Base-by-base conservation (phyloP, 2,329 filamentous ascomycete genomes). In the Albophoma yamanashiensis region DNA sequence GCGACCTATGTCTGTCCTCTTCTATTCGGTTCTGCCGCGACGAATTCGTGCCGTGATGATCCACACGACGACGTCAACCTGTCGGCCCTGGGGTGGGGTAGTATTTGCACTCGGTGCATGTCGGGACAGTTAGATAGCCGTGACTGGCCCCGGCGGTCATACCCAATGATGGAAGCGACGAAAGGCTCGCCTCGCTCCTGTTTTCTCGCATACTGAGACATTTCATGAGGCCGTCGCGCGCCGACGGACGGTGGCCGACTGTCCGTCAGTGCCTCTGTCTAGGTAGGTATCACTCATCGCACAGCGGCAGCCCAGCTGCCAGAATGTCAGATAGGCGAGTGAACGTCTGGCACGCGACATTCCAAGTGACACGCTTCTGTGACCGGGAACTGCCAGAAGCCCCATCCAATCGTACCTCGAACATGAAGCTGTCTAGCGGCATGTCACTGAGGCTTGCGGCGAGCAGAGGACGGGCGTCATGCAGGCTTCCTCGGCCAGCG, bases 81-180 rank as follows among this genome's bases (percentile, higher is more conserved):
- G 55, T 20, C 39, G 25, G 55, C 39, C 11, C 22, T 27, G 6
- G 4, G 17, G 40, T 43, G n/a, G 38, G 14, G 27, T 31, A 25
- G 31, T 20, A 20, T 38, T 36, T 58, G 31, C 27, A 50, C 5
- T 50, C 47, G 25, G 25, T n/a, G 40, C 42, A 9, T 9, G 11
- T n/a, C 22, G n/a, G 11, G 20, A 39, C 14, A 9, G 11, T 15
- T 14, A 5, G 14, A 34, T n/a, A 47, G 8, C 25, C 15, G 36
- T n/a, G n/a, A n/a, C 56, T 38, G 31, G 31, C 17, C n/a, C 52
- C 15, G 50, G 58, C 52, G 58, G 58, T 59, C 58, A 59, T 40
- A 34, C 58, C 58, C 52, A 50, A 59, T 39, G 52, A 22, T 20
- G 12, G 20, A 43, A 25, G 39, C 11, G 11, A 36, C 27, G 7